Evolutionary conservation across 2,329 filamentous ascomycete species (phyloP).

Genomic region (Scedosporium boydii): DNA sequence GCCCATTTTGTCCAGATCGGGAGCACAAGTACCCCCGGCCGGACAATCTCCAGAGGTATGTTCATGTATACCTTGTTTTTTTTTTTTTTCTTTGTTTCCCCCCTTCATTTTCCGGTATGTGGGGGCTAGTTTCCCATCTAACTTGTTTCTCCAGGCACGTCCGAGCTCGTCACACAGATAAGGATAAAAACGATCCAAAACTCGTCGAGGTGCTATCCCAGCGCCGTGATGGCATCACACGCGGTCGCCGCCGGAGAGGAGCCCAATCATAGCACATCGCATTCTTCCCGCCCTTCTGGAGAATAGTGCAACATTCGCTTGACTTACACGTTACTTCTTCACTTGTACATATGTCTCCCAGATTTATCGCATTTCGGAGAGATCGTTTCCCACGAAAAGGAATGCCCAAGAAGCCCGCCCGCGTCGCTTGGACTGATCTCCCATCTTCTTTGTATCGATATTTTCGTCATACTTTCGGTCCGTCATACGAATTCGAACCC

Average conservation of each 20-base stretch:
- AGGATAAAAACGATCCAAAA: slow-evolving; percentile 74
- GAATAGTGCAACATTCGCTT: not conserved
- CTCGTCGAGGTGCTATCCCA: slow-evolving; percentile 80
- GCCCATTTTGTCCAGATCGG: slow-evolving; percentile 87
- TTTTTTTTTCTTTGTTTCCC: not conserved
- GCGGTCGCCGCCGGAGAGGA: slow-evolving; percentile 65
- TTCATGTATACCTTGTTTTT: slow-evolving; percentile 4
- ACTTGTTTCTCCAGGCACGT: slow-evolving; percentile 59
- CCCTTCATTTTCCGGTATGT: not conserved
- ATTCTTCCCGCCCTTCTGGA: no score
- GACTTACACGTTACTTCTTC: slow-evolving; percentile 6
- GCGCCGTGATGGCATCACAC: slow-evolving; percentile 71
- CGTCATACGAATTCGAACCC: not conserved
- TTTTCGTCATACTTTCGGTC: not conserved
- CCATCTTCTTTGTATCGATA: slow-evolving; percentile 9
- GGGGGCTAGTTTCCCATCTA: not conserved
- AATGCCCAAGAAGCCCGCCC: not conserved
- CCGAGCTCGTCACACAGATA: slow-evolving; percentile 82
- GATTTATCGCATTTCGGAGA: not conserved
- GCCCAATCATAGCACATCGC: slow-evolving; percentile 19
- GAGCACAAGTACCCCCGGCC: slow-evolving; percentile 93
- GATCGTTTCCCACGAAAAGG: no score
- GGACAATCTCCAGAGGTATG: slow-evolving; percentile 88
- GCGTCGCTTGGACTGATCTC: not conserved
- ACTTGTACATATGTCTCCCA: slow-evolving; percentile 10